Conservation (phyloP, 352 stramenopile species). For the Phytopythium boreale region DNA sequence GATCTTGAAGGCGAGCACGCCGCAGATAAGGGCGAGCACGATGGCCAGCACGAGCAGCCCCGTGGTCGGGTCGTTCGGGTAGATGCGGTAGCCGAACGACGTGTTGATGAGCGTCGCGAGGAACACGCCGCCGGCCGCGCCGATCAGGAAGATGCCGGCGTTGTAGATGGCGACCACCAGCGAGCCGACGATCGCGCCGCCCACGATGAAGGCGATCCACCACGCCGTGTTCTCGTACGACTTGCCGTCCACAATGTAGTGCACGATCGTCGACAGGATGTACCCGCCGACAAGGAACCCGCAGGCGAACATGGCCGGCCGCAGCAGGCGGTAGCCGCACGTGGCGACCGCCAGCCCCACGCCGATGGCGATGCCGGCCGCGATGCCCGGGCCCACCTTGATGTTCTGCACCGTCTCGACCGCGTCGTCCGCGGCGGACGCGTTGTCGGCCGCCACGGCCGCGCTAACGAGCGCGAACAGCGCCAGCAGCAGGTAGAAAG, state of each 20-base stretch:
- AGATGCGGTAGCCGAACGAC: constrained; percentile 49
- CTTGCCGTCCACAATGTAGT: constrained; percentile 37
- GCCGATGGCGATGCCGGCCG: constrained; percentile 41
- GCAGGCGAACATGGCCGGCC: constrained; percentile 59
- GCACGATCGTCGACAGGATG: constrained; percentile 35
- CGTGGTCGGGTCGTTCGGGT: constrained; percentile 37
- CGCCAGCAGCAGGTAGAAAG: constrained; percentile 10
- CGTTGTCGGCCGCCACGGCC: constrained; percentile 10
- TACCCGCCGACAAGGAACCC: constrained; percentile 57
- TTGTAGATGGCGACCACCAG: constrained; percentile 52
- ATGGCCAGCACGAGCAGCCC: constrained; percentile 42
- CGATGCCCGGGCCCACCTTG: constrained; percentile 29
- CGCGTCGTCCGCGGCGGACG: constrained; percentile 15
- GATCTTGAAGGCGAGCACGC: constrained; percentile 40
- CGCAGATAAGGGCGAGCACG: constrained; percentile 38
- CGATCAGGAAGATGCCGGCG: constrained; percentile 50
- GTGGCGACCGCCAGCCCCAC: constrained; percentile 30
- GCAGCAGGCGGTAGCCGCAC: constrained; percentile 49
- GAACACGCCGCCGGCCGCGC: constrained; percentile 36
- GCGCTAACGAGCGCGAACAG: constrained; percentile 14
- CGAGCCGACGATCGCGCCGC: constrained; percentile 40
- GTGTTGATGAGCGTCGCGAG: constrained; percentile 43
- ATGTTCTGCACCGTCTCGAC: constrained; percentile 19
- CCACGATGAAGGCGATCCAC: constrained; percentile 51
- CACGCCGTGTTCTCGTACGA: constrained; percentile 44